These are phyloP conservation scores for Plasmodium yoelii DNA, from an alignment of 169 alveolate species.

Conservation along the genomic window DNA sequence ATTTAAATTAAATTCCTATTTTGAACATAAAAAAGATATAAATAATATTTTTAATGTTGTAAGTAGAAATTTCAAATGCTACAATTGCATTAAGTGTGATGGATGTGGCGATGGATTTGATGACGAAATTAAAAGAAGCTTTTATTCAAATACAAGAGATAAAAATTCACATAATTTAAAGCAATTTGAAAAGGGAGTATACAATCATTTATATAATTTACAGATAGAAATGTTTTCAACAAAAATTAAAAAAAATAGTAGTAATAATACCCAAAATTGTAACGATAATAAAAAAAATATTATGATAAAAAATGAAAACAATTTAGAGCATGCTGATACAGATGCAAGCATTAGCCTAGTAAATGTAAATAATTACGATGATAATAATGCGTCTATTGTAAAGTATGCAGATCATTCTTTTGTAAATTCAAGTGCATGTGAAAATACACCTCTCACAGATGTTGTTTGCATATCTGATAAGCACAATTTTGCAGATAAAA, in stretches of 20 bases:
- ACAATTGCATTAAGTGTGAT: conserved; percentile 54
- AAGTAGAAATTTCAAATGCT: conserved; percentile 57
- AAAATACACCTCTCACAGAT: too few species aligned
- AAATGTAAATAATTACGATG: too few species aligned
- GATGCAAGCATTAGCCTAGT: background rate
- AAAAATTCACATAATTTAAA: conserved; percentile 1
- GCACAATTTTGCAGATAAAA: too few species aligned
- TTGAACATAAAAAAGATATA: conserved; percentile 54
- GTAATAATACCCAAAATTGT: background rate
- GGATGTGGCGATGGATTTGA: conserved; percentile 20
- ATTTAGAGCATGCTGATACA: too few species aligned
- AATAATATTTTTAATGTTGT: conserved; percentile 49
- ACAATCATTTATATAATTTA: conserved; percentile 41
- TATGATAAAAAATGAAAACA: too few species aligned
- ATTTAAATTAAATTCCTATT: conserved; percentile 34
- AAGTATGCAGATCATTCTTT: too few species aligned
- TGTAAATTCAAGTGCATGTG: too few species aligned
- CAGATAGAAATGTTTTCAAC: conserved; percentile 1
- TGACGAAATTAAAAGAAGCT: background rate
- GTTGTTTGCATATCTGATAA: too few species aligned
- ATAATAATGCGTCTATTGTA: too few species aligned
- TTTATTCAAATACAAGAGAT: conserved; percentile 17
- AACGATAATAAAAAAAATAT: conserved; percentile 1
- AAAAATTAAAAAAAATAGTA: background rate
- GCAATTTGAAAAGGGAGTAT: conserved; percentile 2